phyloP scores from a whole-genome alignment of 73 alveolate species.

The Urostyla sp. region DNA sequence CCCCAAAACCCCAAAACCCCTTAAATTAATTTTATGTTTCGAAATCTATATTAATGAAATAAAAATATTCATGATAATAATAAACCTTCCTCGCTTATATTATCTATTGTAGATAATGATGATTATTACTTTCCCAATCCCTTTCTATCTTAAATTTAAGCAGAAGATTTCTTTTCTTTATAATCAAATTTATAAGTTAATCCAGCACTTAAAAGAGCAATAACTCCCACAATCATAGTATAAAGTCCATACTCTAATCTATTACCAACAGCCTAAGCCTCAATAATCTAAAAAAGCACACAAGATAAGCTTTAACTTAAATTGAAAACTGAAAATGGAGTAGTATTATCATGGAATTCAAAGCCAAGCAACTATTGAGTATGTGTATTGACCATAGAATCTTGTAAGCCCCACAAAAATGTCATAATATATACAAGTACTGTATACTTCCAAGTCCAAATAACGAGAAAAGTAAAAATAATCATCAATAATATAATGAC shows the following conservation, averaged over 20 bases:
- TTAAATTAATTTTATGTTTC: too few relatives aligned
- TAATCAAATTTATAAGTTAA: constrained; percentile 17
- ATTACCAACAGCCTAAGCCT: constrained; percentile 3
- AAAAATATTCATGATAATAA: too few relatives aligned
- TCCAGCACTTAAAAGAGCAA: constrained; percentile 23
- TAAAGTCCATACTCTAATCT: background rate
- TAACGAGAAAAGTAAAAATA: background rate
- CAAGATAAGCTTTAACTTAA: constrained; percentile 18
- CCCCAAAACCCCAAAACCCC: too few relatives aligned
- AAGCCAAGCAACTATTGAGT: constrained; percentile 40
- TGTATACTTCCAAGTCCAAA: background rate
- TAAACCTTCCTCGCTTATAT: too few relatives aligned
- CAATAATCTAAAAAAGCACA: background rate
- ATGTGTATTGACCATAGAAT: constrained; percentile 43
- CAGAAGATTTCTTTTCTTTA: constrained; percentile 41
- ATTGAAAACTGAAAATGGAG: constrained; percentile 44
- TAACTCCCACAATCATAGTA: constrained; percentile 22
- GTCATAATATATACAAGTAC: constrained; percentile 36
- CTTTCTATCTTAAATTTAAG: too few relatives aligned
- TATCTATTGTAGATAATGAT: too few relatives aligned
- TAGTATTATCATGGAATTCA: constrained; percentile 40
- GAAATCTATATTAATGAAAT: too few relatives aligned
- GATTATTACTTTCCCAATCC: too few relatives aligned
- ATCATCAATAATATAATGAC: constrained; percentile 10
- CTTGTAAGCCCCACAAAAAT: constrained; percentile 47